Base-by-base conservation (phyloP, 164 flowering plant genomes). In the Magnolia officinalis region DNA sequence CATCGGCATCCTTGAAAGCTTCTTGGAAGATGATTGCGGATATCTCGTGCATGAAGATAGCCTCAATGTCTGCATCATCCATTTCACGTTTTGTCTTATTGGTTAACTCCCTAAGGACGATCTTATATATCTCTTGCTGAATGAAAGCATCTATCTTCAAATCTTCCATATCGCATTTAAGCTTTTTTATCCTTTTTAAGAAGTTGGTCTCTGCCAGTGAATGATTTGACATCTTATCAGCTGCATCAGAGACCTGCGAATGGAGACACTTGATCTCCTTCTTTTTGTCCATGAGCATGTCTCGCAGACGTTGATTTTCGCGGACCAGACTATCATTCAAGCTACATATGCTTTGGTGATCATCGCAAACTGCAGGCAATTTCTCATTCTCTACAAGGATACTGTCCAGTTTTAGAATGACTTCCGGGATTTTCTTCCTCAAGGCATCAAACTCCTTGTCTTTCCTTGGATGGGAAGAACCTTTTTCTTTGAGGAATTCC, bases 391-490 rank as follows among this genome's bases (percentile, higher is more conserved):
- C 89, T n/a, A 49, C 63, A 21, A 93, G 85, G 73, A 93, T 81
- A 51, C 79, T 80, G 81, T 89, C 93, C 81, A 96, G 76, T 71
- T 85, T 91, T 6, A 45, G 26, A 58, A 88, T 83, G 24, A 94
- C 83, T 59, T 89, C 90, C 21, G 91, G 85, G 59, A 93, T 88
- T 79, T 76, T 94, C 80, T 87, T 93, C 83, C 78, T 89, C 63
- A 96, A 72, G 18, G 71, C 61, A 5, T 93, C 95, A 72, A 88
- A 78, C 26, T 92, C 98, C 75, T 87, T 91, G 75, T 90, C 95
- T 80, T 86, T 92, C 80, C 75, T 87, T 67, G 78, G 23, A 11
- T 81, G 73, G 71, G 83, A 74, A 64, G 88, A 87, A 0, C 88
- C 88, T 55, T 80, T 86, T 83, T 85, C 90, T 65, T 84, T 94